Evolutionary conservation across 129 eudicot genomes (phyloP), one percentile per base, ranked within the genome.

Genomic region (Artemisia annua): DNA sequence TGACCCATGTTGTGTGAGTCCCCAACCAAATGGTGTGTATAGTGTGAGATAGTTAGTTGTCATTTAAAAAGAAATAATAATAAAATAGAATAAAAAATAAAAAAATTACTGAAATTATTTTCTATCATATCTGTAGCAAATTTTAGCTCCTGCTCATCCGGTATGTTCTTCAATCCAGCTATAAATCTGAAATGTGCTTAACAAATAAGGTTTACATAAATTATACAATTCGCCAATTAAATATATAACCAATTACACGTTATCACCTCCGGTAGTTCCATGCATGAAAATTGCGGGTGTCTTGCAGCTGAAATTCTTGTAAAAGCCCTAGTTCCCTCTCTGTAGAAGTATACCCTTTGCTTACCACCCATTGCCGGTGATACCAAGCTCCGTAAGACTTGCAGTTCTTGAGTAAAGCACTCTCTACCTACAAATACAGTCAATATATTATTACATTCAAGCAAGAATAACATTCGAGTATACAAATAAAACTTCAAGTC

Each of bases 341-440:
- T 26, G 89, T 78, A 69, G 96, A 87, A 64, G 89, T 84, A 82
- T 87, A 88, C 56, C 91, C 96, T 78, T 90, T 90, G 86, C 85
- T 81, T 59, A 94, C 75, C 72, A 94, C 85, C 98, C 98, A 94
- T 80, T 85, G 88, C 2, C 98, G 82, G 70, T 94, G 98, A 86
- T 94, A 77, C 98, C 98, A 94, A 2, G 98, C 97, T 61, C 98
- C 98, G 30, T 94, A 94, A 18, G 98, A 90, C 91, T 90, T 94
- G 67, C 74, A 86, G 81, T 90, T 94, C 72, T 49, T 86, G 82
- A 78, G 87, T 68, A 94, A 71, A 48, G 96, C 98, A 86, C 59
- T 81, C 80, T 94, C 96, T 43, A 81, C 95, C 98, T 94, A 75
- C 75, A 75, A 46, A 46, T 48, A 78, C 54, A 61, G 55, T 63